These are phyloP conservation scores for Tetraselmis striata DNA, from an alignment of 139 green algal genomes.

Conservation along the genomic window DNA sequence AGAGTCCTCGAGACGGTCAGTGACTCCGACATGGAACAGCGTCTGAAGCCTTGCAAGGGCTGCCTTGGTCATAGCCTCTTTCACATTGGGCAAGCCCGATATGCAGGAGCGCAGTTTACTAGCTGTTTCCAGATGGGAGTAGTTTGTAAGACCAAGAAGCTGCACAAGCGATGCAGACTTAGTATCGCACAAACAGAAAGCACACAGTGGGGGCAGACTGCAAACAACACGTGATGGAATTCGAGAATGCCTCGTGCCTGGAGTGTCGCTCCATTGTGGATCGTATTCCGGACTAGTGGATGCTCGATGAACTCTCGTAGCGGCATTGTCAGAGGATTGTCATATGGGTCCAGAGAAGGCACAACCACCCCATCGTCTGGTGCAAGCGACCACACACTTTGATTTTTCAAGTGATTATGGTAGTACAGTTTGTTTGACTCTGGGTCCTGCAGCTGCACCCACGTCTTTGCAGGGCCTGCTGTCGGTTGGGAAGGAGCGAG, in stretches of 20 bases:
- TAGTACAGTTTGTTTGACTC: neutral
- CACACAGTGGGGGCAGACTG: neutral
- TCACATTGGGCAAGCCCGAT: neutral
- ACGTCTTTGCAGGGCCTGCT: neutral
- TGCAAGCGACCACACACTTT: neutral
- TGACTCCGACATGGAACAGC: slow-evolving; percentile 67
- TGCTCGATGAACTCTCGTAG: slow-evolving; percentile 69
- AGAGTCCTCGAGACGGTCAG: slow-evolving; percentile 48
- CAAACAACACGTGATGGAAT: neutral
- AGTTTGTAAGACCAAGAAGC: slow-evolving; percentile 81
- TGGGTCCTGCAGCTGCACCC: neutral
- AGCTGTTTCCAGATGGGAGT: slow-evolving; percentile 61
- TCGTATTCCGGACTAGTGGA: slow-evolving; percentile 56
- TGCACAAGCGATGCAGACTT: slow-evolving; percentile 21
- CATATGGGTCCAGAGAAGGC: slow-evolving; percentile 64
- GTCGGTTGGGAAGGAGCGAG: neutral
- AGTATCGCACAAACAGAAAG: neutral
- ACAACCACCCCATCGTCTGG: neutral
- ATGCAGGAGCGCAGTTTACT: slow-evolving; percentile 49
- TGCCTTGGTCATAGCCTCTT: neutral
- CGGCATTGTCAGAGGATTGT: slow-evolving; percentile 70
- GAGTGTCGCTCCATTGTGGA: slow-evolving; percentile 68
- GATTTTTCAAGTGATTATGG: neutral
- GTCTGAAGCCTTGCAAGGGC: slow-evolving; percentile 13
- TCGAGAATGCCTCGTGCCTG: slow-evolving; percentile 35